Evolutionary conservation across 1,139 yeast species (phyloP).

Genomic region (Suhomyces taliae): DNA sequence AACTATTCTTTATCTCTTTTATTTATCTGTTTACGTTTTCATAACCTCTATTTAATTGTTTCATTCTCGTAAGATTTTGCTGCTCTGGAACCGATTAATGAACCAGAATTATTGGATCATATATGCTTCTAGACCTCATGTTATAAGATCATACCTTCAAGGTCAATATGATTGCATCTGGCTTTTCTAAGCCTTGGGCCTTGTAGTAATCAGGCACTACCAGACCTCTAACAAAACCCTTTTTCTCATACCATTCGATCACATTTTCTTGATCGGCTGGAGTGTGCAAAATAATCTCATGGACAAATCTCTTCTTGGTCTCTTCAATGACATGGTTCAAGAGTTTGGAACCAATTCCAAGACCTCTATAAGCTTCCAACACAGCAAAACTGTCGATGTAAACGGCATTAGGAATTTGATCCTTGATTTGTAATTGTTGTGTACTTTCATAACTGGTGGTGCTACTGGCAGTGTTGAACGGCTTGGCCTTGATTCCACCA

Average conservation of each 20-base stretch:
- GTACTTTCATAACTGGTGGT: constrained; percentile 25
- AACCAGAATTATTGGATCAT: too few species aligned
- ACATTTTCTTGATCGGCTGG: constrained; percentile 47
- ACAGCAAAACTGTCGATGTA: constrained; percentile 71
- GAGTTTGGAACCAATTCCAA: constrained; percentile 63
- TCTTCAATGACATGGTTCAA: constrained; percentile 55
- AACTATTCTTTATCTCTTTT: too few species aligned
- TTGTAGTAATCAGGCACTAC: constrained; percentile 51
- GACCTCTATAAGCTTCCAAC: constrained; percentile 55
- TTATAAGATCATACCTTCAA: constrained; percentile 9
- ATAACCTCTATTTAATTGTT: too few species aligned
- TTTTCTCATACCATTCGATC: constrained; percentile 54
- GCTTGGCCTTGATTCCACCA: constrained; percentile 62
- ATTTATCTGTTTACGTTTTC: too few species aligned
- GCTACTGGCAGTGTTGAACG: constrained; percentile 33
- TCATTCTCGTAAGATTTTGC: too few species aligned
- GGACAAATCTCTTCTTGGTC: constrained; percentile 53
- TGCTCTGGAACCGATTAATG: too few species aligned
- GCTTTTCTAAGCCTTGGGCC: constrained; percentile 42
- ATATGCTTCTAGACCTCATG: too few species aligned
- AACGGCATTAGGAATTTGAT: constrained; percentile 50
- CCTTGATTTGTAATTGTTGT: constrained; percentile 22
- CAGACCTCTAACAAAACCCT: constrained; percentile 51
- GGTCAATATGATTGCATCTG: constrained; percentile 45
- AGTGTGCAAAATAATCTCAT: constrained; percentile 61